Evolutionary conservation across 306 rosid genomes (phyloP), one percentile per base, ranked within the genome.

Genomic region (Luffa acutangula): DNA sequence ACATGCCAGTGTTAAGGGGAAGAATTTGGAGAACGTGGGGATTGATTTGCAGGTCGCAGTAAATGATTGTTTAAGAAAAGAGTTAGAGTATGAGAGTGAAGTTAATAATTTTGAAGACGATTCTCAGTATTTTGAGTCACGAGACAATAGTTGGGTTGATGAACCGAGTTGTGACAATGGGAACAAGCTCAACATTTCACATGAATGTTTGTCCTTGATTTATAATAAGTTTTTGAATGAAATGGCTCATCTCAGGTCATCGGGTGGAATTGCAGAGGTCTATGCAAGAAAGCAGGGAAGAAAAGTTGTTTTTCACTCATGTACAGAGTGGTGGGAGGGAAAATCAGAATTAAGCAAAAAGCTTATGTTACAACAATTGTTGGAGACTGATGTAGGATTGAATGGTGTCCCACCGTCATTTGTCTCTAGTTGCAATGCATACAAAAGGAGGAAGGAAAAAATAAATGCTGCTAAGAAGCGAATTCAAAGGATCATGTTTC

Each of bases 261-360:
- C 79, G 10, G 80, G 76, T 12, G 90, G 67, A 75, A 76, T 41
- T 52, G 83, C 9, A 21, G 82, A 62, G 71, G 76, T 79, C 80
- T 80, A 41, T 54, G 75, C 77, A 75, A 85, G 82, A 51, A 79
- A 67, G 75, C 73, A 52, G 51, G 52, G 71, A 71, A 78, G n/a
- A 31, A 63, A 41, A 42, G 39, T 81, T 52, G 87, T 81, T 66
- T 70, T 81, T 74, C 80, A 31, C 12, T 84, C 78, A 0, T 86
- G 91, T 73, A 53, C 84, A 1, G 89, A 93, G 64, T 93, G 98
- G 97, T 93, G 97, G 98, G 76, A 84, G 83, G 98, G 94, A 33
- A 86, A 90, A 76, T 89, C 98, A n/a, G 93, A 85, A 33, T 66
- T 91, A 80, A 91, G 91, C 87, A 88, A 84, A 80, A 89, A 89